Percentiles rank a stretch among this genome's conserved stretches.
Conservation (phyloP, 495 filamentous ascomycete genomes). For the Podospora pseudoanserina region DNA sequence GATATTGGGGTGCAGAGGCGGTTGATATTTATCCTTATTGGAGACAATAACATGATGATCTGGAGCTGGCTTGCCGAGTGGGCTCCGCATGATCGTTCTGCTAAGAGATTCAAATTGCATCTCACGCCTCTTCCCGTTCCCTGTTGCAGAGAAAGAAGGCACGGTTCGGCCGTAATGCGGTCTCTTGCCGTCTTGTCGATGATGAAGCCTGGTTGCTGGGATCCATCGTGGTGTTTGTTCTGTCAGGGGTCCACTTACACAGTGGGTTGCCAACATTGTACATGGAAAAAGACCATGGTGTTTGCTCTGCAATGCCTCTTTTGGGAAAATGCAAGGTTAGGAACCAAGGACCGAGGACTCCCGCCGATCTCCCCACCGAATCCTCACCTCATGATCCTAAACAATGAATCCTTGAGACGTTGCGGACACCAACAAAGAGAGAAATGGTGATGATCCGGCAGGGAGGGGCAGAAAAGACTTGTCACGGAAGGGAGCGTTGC, state of each 20-base stretch:
- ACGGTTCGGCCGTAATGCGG: background rate
- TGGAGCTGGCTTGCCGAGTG: background rate
- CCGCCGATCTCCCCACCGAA: background rate
- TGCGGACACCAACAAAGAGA: background rate
- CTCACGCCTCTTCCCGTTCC: background rate
- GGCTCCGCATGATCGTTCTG: background rate
- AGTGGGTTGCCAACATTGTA: background rate
- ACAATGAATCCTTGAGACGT: background rate
- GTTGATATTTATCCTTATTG: constrained; percentile 14
- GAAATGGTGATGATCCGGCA: background rate
- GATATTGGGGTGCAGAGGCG: background rate
- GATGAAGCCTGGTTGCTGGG: constrained; percentile 7
- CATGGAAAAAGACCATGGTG: background rate
- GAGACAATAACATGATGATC: background rate
- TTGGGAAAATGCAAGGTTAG: background rate
- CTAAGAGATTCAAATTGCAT: background rate
- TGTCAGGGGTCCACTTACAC: background rate
- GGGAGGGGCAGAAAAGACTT: background rate
- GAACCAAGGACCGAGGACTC: background rate
- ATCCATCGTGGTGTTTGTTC: background rate
- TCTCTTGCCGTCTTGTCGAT: background rate
- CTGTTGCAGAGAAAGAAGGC: background rate
- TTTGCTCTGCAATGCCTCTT: background rate
- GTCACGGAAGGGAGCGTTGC: constrained; percentile 3
- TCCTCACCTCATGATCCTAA: background rate